Percentiles rank a stretch among this genome's conserved stretches.
These are phyloP conservation scores for Aegilops longissima DNA, from an alignment of 176 grass and related monocot genomes.

Conservation along the genomic window DNA sequence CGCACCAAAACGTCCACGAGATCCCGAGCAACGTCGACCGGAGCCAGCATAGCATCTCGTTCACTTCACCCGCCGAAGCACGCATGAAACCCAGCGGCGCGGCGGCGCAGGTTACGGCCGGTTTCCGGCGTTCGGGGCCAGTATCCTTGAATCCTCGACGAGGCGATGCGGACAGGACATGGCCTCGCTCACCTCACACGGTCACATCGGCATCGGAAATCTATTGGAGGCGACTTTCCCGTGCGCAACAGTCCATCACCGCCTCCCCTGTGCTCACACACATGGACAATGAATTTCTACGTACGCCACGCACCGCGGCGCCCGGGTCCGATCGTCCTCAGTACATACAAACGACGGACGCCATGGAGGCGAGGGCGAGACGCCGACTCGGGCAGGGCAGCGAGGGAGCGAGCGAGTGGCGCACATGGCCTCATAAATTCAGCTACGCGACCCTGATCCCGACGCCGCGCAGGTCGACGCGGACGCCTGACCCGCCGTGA, in stretches of 20 bases:
- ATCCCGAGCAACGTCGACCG: background rate
- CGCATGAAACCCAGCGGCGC: slow-evolving; percentile 5
- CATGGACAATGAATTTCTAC: background rate
- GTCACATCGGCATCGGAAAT: slow-evolving; percentile 7
- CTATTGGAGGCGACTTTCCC: slow-evolving; percentile 21
- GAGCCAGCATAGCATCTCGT: background rate
- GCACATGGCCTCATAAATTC: slow-evolving; percentile 45
- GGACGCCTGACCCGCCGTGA: slow-evolving; percentile 3
- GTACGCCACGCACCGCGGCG: background rate
- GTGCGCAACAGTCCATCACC: background rate
- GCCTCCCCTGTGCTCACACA: background rate
- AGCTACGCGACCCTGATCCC: slow-evolving; percentile 23
- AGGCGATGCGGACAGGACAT: background rate
- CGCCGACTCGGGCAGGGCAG: background rate
- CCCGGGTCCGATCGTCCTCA: too few species aligned
- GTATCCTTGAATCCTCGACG: background rate
- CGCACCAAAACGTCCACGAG: background rate
- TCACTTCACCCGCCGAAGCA: background rate
- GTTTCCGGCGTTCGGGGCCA: background rate
- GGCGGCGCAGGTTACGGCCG: background rate
- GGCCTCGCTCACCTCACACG: background rate
- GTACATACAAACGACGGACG: too few species aligned
- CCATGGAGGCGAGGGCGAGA: background rate
- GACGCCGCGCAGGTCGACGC: background rate
- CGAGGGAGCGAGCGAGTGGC: background rate